Percentiles rank a stretch among this genome's conserved stretches.
phyloP scores from a whole-genome alignment of 176 grass and related monocot species.

The Carex scoparia region DNA sequence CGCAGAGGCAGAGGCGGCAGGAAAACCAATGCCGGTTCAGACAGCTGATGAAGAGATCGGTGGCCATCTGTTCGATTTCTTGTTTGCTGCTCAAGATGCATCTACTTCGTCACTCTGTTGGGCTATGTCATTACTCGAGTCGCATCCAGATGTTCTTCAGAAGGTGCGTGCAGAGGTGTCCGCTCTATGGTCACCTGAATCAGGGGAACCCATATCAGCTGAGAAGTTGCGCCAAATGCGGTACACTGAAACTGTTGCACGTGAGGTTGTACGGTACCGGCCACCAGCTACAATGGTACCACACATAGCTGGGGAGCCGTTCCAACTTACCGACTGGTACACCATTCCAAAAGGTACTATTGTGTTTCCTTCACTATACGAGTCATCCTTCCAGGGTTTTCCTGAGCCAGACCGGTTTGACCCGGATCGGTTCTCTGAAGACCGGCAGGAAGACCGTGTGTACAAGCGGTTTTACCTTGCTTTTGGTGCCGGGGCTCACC shows the following conservation, averaged over 20 bases:
- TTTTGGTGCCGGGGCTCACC: slow-evolving; percentile 87
- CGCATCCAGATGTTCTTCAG: slow-evolving; percentile 70
- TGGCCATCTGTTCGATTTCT: slow-evolving; percentile 68
- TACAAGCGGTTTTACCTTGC: slow-evolving; percentile 74
- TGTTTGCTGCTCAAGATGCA: slow-evolving; percentile 93
- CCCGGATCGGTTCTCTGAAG: slow-evolving; percentile 50
- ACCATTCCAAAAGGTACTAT: slow-evolving; percentile 83
- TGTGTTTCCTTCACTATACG: slow-evolving; percentile 73
- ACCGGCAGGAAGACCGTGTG: slow-evolving; percentile 57
- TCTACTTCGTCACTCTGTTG: slow-evolving; percentile 81
- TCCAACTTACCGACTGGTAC: slow-evolving; percentile 81
- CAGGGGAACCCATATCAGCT: slow-evolving; percentile 46
- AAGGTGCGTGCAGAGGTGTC: slow-evolving; percentile 65
- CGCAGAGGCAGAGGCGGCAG: slow-evolving; percentile 32
- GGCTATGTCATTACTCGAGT: slow-evolving; percentile 54
- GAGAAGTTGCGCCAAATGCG: slow-evolving; percentile 50
- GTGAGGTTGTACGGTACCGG: slow-evolving; percentile 63
- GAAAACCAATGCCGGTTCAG: slow-evolving; percentile 26
- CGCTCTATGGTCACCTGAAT: slow-evolving; percentile 46
- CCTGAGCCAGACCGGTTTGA: slow-evolving; percentile 49
- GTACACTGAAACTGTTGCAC: slow-evolving; percentile 82
- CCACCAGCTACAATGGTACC: slow-evolving; percentile 78
- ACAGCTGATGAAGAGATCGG: slow-evolving; percentile 53
- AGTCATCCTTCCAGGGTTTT: slow-evolving; percentile 90
- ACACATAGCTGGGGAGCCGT: slow-evolving; percentile 73